Evolutionary conservation across 129 eudicot species (phyloP).

Genomic region (Chrysanthemum seticuspe): DNA sequence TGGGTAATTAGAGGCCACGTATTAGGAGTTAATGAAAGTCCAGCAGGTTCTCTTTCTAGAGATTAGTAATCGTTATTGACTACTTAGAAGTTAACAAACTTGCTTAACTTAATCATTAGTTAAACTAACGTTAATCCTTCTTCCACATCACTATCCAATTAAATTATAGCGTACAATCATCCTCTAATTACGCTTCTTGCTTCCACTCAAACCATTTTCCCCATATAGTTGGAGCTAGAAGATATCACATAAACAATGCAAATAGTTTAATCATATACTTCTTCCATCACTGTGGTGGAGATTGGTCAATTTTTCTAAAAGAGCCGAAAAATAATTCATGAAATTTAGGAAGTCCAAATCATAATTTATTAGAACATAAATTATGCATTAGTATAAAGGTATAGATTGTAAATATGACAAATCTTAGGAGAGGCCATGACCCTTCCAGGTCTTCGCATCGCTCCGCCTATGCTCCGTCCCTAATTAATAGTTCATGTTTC

Average conservation of each 20-base stretch:
- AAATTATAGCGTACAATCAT: slow-evolving; percentile 17
- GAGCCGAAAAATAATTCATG: too few species aligned
- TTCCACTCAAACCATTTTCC: slow-evolving; percentile 22
- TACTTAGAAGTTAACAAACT: slow-evolving; percentile 25
- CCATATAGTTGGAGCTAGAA: slow-evolving; percentile 23
- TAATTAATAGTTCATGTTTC: too few species aligned
- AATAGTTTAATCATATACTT: background rate
- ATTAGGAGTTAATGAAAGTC: slow-evolving; percentile 16
- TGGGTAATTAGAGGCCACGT: slow-evolving; percentile 31
- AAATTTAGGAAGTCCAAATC: too few species aligned
- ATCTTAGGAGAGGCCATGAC: too few species aligned
- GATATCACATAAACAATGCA: too few species aligned
- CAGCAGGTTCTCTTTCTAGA: slow-evolving; percentile 33
- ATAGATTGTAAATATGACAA: too few species aligned
- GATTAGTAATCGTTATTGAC: slow-evolving; percentile 20
- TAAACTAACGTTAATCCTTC: slow-evolving; percentile 30
- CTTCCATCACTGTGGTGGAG: too few species aligned
- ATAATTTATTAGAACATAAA: too few species aligned
- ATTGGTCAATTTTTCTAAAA: too few species aligned
- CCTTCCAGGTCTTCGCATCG: too few species aligned
- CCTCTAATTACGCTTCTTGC: slow-evolving; percentile 34
- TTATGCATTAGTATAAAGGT: too few species aligned
- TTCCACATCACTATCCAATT: slow-evolving; percentile 30
- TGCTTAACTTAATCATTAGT: slow-evolving; percentile 9
- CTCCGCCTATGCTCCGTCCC: too few species aligned